Evolutionary conservation across 73 alveolate genomes (phyloP), one percentile per base, ranked within the genome.

Genomic region (Breviolum minutum): DNA sequence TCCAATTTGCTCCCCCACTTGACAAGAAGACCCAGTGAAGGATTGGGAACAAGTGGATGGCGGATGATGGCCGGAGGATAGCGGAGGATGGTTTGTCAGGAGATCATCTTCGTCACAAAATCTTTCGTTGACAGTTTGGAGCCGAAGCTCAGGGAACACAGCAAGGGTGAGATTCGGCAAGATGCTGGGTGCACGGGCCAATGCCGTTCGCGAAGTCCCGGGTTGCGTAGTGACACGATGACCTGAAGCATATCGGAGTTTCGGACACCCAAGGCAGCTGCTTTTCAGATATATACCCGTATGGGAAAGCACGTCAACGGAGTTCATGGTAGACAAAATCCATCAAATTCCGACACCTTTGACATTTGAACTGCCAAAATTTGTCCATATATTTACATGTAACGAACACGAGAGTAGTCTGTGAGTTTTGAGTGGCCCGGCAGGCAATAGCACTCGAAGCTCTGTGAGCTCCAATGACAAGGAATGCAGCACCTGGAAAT

Each of bases 171-270:
- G 11, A 13, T 66, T 66, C 17, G 11, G 74, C 74, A 66, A n/a
- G n/a, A n/a, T n/a, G 74, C 92, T 61, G 92, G 92, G 92, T 54
- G 92, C 92, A 14, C 64, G 24, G 79, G 71, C 97, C 97, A 91
- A n/a, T 91, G 97, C 8, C 97, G 97, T 22, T 91, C 97, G 32
- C 97, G 87, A 24, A 91, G 97, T 29, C 97, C 97, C 85, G 97
- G 97, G 48, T 91, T 91, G 63, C 87, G 97, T 29, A 91, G 24
- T 40, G 97, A 91, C 26, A 91, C 97, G 63, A 91, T 91, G 89
- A 91, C 97, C 97, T 91, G 86, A 17, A 19, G 29, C 32, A 22
- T 74, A 8, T n/a, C 32, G 60, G 54, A 27, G 54, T 22, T 68
- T 14, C 77, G 4, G 77, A 17, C 77, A 40, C 54, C 54, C 54